A percentile compares a stretch with the other conserved stretches of the same genome.
phyloP scores from a whole-genome alignment of 73 alveolate species.

The Paramecium sonneborni region DNA sequence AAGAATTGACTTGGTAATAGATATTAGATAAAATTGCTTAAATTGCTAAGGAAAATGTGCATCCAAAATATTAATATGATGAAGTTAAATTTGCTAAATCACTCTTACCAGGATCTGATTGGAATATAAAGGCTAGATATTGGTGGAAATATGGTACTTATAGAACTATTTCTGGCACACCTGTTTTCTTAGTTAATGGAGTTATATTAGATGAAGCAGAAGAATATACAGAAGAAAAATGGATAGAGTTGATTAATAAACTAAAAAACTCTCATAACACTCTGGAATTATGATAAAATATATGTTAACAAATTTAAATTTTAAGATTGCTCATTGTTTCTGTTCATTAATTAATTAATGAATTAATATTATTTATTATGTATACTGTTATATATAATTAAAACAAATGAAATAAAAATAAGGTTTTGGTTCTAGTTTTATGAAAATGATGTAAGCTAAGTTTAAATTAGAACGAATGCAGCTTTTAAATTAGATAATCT shows the following conservation, averaged over 20 bases:
- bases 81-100: not conserved
- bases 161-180: constrained; percentile 63
- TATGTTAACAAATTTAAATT: not conserved
- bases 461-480: constrained; percentile 38
- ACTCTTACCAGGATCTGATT: constrained; percentile 1
- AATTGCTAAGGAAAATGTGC: not conserved
- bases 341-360: not conserved
- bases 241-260: constrained; percentile 17
- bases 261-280: not conserved
- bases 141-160: constrained; percentile 56
- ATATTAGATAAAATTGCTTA: not conserved
- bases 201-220: constrained; percentile 64
- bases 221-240: not conserved
- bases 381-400: not conserved
- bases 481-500: constrained; percentile 27
- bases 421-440: not conserved
- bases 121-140: constrained; percentile 54
- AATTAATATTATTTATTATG: not conserved
- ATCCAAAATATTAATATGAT: not conserved
- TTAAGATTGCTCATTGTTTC: not conserved
- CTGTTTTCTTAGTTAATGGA: constrained; percentile 51
- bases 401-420: not conserved
- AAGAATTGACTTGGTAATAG: not conserved
- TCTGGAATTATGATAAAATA: not conserved
- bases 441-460: not conserved